Base-by-base conservation (phyloP, 345 rosid species). In the Citrus australasica region DNA sequence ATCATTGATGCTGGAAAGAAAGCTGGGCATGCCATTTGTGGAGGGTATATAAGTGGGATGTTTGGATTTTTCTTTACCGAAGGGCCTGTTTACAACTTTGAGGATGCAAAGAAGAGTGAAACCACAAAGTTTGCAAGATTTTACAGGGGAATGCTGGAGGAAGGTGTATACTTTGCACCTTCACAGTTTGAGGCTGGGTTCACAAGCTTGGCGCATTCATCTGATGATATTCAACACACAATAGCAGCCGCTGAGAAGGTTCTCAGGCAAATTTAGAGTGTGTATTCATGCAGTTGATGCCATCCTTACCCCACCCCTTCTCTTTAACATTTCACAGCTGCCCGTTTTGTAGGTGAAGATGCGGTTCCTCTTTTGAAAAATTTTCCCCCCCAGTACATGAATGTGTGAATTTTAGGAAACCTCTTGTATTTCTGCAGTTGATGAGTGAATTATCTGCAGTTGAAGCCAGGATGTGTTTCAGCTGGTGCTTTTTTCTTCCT, bases 101-200 rank as follows among this genome's bases (percentile, higher is more conserved):
- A 76, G 0, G 98, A 94, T 75, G 95, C 98, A 11, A 96, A 92
- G 89, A 92, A 90, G 83, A 91, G 98, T 24, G 97, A 96, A 37
- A 68, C 90, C 0, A 87, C 87, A 51, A 96, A 96, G 83, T 96
- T 96, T 73, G 99, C 87, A 25, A 88, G 79, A 84, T 90, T 96
- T 70, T 88, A 77, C 70, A 80, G 87, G 60, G 98, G 97, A 74
- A 94, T 96, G 98, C 86, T 94, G 82, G 87, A 87, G 84, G 97
- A 96, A 87, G 99, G 98, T 51, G 94, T 93, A n/a, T 96, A 93
- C 84, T 88, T 96, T 24, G 99, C 98, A 62, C 97, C 99, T 24
- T 96, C 99, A 67, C 98, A 93, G 79, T 97, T 88, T n/a, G 98
- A 97, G 83, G 98, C 98, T 3, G 99, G 98, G 61, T 94, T 97